Evolutionary conservation across 2,329 filamentous ascomycete genomes (phyloP), one percentile per base, ranked within the genome.

Genomic region (Onygena corvina): DNA sequence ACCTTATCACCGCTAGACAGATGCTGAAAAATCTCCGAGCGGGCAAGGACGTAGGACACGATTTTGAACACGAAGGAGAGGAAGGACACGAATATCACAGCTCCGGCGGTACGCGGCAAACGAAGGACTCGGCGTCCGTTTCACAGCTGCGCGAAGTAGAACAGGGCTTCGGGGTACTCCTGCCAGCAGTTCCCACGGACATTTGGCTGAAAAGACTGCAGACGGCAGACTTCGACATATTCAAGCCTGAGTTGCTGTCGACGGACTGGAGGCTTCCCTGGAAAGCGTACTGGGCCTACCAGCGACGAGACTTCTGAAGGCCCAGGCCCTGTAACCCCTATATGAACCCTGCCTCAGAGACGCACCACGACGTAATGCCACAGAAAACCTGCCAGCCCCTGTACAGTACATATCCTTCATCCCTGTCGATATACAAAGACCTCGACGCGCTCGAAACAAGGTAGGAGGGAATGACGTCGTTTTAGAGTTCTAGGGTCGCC

Each of bases 1-100:
- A 98, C 66, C 72, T 98, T 29, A 94, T 95, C 57, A 96, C 90
- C 0, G 90, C 85, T 1, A 75, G 88, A 52, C 86, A 94, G 64
- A 94, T 98, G 88, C 67, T 96, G 52, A 82, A 80, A 60, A 86
- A 85, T 59, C 69, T 94, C 16, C 79, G 79, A 48, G 80, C 79
- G 3, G 86, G 88, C 1, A 69, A 83, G 57, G 81, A 80, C 45
- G 78, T 86, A 0, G 86, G 83, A 0, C 90, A 95, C 63, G 86
- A 86, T 3, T 95, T 90, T 63, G 90, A 96, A 67, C 86, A 95
- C 61, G 76, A 84, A 53, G 78, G 80, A 25, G 87, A 94, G 61
- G 80, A 80, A 46, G 86, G 84, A 46, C 76, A 77, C 60, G 64
- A 72, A 48, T 77, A 80, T 57, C 63, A 63, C 40, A 33, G 61